Evolutionary conservation across 2,329 filamentous ascomycete genomes (phyloP), one percentile per base, ranked within the genome.

Genomic region (Cladobotryum protrusum): DNA sequence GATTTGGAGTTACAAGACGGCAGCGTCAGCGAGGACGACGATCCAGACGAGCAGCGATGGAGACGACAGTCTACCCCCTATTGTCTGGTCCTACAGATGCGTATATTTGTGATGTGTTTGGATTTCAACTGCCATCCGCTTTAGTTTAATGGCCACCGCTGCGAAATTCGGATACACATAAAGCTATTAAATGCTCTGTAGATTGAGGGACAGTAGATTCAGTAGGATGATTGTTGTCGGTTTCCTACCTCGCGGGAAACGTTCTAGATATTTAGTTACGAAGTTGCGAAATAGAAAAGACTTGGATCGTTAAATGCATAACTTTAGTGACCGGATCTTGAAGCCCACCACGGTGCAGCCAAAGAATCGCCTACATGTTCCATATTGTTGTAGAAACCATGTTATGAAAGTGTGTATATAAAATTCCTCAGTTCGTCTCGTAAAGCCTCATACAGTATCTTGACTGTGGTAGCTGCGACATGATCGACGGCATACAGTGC

Each of bases 1-100:
- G 53, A 59, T 49, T 61, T 60, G 58, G 69, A 63, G 59, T 64
- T 67, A 61, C 68, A 71, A 55, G 72, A 74, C 54, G 63, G 62
- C 60, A 77, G 79, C 67, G 70, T 70, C 65, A 79, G 76, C 62
- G 83, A 87, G 62, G 84, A 85, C 53, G 75, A 78, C 63, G 81
- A 83, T 54, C 81, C 86, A 59, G 83, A 86, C 60, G 81, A 81
- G 62, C 79, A 74, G 73, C 72, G 61, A 61, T 57, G 71, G 74
- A 65, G 74, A 76, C 77, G 78, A 75, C 76, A 77, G 77, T 78
- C 76, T 78, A 80, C 78, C 78, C 81, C 79, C 82, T 83, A 77
- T 79, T 76, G 72, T 72, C 78, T 82, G 77, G 74, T 80, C 77
- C 77, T 80, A 71, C 66, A 62, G 64, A 67, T 60, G 60, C 49